phyloP scores from a whole-genome alignment of 208 protist species.

The Strigomonas culicis region DNA sequence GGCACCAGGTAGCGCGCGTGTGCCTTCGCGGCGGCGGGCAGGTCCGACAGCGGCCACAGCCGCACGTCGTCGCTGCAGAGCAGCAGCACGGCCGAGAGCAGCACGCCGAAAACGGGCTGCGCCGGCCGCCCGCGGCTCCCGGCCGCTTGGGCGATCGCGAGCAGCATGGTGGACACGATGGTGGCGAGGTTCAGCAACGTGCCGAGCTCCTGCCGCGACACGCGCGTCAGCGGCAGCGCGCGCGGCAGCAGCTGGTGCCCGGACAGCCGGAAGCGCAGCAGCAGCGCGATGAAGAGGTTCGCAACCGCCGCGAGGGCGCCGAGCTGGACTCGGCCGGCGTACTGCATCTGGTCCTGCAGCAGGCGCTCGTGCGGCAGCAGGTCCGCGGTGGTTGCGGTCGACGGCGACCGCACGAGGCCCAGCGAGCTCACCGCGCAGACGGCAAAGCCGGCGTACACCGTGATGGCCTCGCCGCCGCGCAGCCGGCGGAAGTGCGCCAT shows the following conservation, averaged over 20 bases:
- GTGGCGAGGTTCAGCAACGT: not conserved
- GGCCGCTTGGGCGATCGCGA: conserved; percentile 49
- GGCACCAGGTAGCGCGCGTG: not conserved
- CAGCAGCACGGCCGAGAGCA: conserved; percentile 17
- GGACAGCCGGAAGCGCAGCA: conserved; percentile 59
- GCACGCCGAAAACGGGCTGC: conserved; percentile 34
- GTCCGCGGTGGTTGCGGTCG: conserved; percentile 18
- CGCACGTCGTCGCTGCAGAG: not conserved
- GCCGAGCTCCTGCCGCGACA: conserved; percentile 27
- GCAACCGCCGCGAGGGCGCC: conserved; percentile 42
- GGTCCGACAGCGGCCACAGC: not conserved
- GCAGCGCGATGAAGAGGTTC: conserved; percentile 55
- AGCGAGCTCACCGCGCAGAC: conserved; percentile 13
- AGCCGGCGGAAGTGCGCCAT: conserved; percentile 58
- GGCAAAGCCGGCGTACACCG: conserved; percentile 7
- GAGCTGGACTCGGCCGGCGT: conserved; percentile 41
- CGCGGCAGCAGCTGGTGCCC: conserved; percentile 52
- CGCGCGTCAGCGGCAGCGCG: conserved; percentile 27
- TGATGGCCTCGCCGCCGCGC: not conserved
- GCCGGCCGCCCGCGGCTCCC: conserved; percentile 43
- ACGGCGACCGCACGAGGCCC: conserved; percentile 31
- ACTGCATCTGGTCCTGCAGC: conserved; percentile 27
- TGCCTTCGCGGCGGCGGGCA: not conserved
- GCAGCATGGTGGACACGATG: conserved; percentile 20
- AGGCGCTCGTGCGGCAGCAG: conserved; percentile 18